Evolutionary conservation across 495 filamentous ascomycete genomes (phyloP), one percentile per base, ranked within the genome.

Genomic region (Penicillium herquei): DNA sequence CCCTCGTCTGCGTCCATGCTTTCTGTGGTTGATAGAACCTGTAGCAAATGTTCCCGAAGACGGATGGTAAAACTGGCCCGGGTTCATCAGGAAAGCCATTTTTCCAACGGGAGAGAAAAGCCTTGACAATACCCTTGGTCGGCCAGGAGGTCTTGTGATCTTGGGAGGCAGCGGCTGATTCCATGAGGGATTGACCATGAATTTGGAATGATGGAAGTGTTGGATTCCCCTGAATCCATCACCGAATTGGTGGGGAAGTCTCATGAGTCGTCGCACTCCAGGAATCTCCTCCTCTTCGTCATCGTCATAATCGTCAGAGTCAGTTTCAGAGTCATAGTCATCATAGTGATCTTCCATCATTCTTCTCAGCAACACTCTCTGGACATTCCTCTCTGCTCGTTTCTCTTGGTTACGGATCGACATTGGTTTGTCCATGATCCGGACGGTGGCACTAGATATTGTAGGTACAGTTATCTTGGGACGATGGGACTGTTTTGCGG

Each of bases 31-130:
- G 49, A 51, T 40, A 51, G 49, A 39, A n/a, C 33, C 37, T 3
- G 74, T 75, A 6, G 68, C 68, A 55, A 81, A 83, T 9, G 78
- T 83, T 13, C 80, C 78, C 39, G 58, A 73, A 7, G 48, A 41
- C 2, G 61, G 16, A 49, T 81, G 65, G 57, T 80, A 79, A 3
- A 48, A 42, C 35, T 81, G 76, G 18, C 58, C 60, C 7, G 79
- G 73, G 51, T 77, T 71, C 73, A 81, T 80, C 39, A 80, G 54
- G 64, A 75, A 73, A n/a, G 70, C 61, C 62, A 71, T 66, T 7
- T 70, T 59, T 4, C 63, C 68, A 39, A 70, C 58, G 32, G 54
- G 48, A 14, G 68, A 68, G 21, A 26, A 26, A 8, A 76, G 58
- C 13, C 58, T 48, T 4, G 45, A 62, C 57, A 34, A 35, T 17